Conservation (phyloP, 78 protist species). For the Protostelium mycophagum region DNA sequence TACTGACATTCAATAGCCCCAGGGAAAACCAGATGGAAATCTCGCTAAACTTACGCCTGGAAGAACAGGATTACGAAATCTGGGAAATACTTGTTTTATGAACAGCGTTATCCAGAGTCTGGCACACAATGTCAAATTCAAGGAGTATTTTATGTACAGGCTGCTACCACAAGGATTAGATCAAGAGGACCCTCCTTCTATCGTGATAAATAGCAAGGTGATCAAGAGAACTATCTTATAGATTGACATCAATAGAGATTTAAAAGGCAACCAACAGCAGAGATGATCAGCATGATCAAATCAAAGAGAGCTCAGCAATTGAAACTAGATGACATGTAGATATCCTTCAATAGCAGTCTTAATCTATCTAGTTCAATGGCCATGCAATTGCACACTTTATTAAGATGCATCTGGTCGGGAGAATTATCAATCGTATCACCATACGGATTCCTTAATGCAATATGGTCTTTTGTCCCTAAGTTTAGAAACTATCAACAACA, state of each 20-base stretch:
- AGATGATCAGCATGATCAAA: not conserved
- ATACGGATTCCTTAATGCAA: conserved; percentile 18
- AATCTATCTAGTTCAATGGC: conserved; percentile 6
- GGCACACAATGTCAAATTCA: not conserved
- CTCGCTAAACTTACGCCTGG: too few species aligned
- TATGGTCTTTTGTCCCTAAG: conserved; percentile 40
- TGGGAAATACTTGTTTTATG: not conserved
- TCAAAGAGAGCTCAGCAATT: not conserved
- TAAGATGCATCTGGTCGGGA: conserved; percentile 46
- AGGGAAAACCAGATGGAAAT: too few species aligned
- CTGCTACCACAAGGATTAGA: not conserved
- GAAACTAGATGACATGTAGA: not conserved
- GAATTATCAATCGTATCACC: conserved; percentile 52
- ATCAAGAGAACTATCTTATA: too few species aligned
- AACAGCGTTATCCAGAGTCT: not conserved
- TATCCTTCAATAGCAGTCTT: not conserved
- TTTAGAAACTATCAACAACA: conserved; percentile 55
- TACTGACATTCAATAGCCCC: too few species aligned
- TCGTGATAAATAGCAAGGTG: not conserved
- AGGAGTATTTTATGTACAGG: not conserved
- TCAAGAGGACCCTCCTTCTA: not conserved
- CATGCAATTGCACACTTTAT: conserved; percentile 33
- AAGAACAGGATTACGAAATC: not conserved
- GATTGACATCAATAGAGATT: not conserved
- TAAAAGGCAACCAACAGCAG: not conserved